These are phyloP conservation scores for Eucalyptus regnans DNA, from an alignment of 345 rosid genomes.

Conservation along the genomic window DNA sequence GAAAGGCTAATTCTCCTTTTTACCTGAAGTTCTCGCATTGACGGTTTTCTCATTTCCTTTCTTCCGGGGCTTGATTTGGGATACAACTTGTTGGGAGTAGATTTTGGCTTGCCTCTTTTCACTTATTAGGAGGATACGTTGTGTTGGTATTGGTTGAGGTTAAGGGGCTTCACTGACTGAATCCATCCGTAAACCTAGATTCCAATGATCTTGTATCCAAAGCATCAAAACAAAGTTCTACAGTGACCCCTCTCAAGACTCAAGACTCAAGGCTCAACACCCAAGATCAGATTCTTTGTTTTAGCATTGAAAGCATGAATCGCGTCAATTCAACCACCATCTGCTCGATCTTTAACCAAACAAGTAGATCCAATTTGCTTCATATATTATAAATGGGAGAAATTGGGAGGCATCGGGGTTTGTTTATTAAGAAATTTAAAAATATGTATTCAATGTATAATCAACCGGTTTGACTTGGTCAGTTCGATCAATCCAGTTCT, in stretches of 20 bases:
- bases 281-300: neutral
- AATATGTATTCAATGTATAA: too few relatives aligned
- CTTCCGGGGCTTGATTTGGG: neutral
- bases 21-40: neutral
- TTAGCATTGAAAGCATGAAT: conserved; percentile 19
- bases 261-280: too few relatives aligned
- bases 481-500: too few relatives aligned
- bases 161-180: neutral
- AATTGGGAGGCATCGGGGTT: too few relatives aligned
- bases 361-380: neutral
- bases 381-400: too few relatives aligned
- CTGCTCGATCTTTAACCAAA: neutral
- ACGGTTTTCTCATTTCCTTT: neutral
- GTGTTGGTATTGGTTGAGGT: too few relatives aligned
- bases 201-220: too few relatives aligned
- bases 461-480: too few relatives aligned
- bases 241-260: neutral
- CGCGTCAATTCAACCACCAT: conserved; percentile 28
- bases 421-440: too few relatives aligned
- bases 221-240: neutral
- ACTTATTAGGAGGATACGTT: too few relatives aligned
- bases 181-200: neutral
- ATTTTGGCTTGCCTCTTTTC: neutral
- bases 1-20: neutral
- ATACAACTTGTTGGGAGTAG: neutral